A percentile compares a stretch with the other conserved stretches of the same genome.
phyloP scores from a whole-genome alignment of 345 rosid species.

The Pugionium dolabratum region DNA sequence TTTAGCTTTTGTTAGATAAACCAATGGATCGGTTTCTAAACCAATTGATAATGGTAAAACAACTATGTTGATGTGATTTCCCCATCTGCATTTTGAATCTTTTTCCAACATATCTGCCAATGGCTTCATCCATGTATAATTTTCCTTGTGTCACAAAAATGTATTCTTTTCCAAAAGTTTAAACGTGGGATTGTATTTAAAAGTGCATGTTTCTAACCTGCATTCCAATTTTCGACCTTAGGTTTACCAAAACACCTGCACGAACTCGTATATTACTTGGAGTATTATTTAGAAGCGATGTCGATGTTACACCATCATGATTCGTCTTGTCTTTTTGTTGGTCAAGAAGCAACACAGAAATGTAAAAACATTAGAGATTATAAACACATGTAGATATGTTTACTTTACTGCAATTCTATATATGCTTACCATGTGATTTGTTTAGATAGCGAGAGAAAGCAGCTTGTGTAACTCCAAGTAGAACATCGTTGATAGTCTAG shows the following conservation, averaged over 20 bases:
- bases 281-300: constrained; percentile 8
- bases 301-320: constrained; percentile 21
- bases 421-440: constrained; percentile 45
- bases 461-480: constrained; percentile 64
- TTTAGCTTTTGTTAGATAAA: constrained; percentile 47
- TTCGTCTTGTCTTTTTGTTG: constrained; percentile 13
- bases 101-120: too few species aligned
- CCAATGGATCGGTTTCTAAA: constrained; percentile 46
- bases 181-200: too few species aligned
- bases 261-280: constrained; percentile 41
- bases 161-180: too few species aligned
- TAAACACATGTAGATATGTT: not conserved
- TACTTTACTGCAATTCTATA: not conserved
- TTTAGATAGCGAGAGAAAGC: constrained; percentile 57
- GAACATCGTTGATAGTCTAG: constrained; percentile 71
- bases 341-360: not conserved
- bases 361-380: not conserved
- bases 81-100: too few species aligned
- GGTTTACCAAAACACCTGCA: constrained; percentile 45
- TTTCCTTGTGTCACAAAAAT: too few species aligned
- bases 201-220: constrained; percentile 40
- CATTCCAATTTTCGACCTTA: constrained; percentile 50
- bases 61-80: too few species aligned
- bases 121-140: too few species aligned
- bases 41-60: too few species aligned